Base-by-base conservation (phyloP, 2,329 filamentous ascomycete genomes). In the Drechmeria coniospora region DNA sequence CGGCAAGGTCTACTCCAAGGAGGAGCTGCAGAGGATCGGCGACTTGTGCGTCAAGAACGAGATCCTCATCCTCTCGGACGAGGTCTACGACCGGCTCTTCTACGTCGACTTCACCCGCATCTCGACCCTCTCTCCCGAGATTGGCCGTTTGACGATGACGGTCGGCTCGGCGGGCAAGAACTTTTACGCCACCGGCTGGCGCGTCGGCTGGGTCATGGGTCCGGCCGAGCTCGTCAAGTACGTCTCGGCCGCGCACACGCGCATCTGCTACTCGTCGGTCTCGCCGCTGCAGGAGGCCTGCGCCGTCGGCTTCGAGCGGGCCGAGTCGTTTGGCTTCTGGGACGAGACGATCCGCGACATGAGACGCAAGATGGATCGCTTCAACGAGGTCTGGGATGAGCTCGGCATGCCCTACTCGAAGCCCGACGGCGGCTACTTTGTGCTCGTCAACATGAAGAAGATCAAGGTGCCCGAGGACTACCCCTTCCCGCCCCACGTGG, bases 141-240 rank as follows among this genome's bases (percentile, higher is more conserved):
- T 95, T 28, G 84, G 84, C 41, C 72, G 72, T 32, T 66, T 92
- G 39, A 95, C 90, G 4, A 57, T 98, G 26, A 95, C 90, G 0
- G 90, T 98, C 17, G 90, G 90, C 13, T 93, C 84, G 1, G 90
- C 84, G 1, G 90, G 90, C 43, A 98, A 98, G 68, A 92, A 90
- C 62, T 98, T 98, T 56, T 95, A 95, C 48, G 83, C 82, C 31
- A 98, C 90, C 0, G 90, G 90, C 26, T 98, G 90, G 90, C 76
- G 90, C 32, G 86, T 95, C 4, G 71, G 90, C 30, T 98, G 87
- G 74, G 63, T 98, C 21, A 90, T 95, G 46, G 90, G 90, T 0
- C 83, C 81, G 0, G 71, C 82, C 29, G 71, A 93, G 35, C 63
- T 95, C 28, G 84, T 95, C 57, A 79, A 92, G 49, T 81, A 93